Percentiles rank a stretch among this genome's conserved stretches.
These are phyloP conservation scores for Cladobotryum mycophilum DNA, from an alignment of 2,329 filamentous ascomycete genomes.

Conservation along the genomic window DNA sequence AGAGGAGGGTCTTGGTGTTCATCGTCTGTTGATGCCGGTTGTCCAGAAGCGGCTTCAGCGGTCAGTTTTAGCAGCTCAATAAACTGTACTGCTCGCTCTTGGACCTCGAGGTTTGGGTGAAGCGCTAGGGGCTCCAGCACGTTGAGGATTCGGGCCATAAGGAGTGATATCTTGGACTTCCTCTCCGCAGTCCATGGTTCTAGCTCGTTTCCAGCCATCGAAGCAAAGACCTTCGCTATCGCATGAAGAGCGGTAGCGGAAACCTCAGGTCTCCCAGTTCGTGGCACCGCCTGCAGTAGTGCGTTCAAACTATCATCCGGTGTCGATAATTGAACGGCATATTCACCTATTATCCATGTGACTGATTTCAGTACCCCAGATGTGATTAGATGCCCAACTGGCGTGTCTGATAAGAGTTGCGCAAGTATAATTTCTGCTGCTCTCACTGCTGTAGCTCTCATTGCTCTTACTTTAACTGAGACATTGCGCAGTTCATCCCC, in stretches of 20 bases:
- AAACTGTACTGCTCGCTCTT: constrained; percentile 90
- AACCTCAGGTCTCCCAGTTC: constrained; percentile 54
- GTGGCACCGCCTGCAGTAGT: constrained; percentile 61
- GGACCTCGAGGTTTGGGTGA: constrained; percentile 86
- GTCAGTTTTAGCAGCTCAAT: constrained; percentile 83
- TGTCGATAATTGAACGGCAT: constrained; percentile 62
- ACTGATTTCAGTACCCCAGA: constrained; percentile 67
- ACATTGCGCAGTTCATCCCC: constrained; percentile 84
- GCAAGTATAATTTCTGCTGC: constrained; percentile 73
- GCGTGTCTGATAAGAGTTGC: constrained; percentile 47
- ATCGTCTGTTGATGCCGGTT: constrained; percentile 51
- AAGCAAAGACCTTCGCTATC: constrained; percentile 75
- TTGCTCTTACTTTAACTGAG: constrained; percentile 81
- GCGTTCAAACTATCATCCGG: constrained; percentile 68
- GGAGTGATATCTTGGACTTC: constrained; percentile 67
- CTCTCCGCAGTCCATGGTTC: constrained; percentile 65
- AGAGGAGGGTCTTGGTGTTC: constrained; percentile 64
- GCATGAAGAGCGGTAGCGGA: constrained; percentile 80
- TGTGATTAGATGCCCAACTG: constrained; percentile 49
- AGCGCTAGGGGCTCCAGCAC: constrained; percentile 71
- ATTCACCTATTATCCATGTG: constrained; percentile 87
- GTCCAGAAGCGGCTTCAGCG: constrained; percentile 68
- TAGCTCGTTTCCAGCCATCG: constrained; percentile 59
- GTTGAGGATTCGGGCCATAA: constrained; percentile 76
- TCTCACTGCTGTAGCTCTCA: constrained; percentile 72